phyloP scores from a whole-genome alignment of 345 rosid species.

The Gynandropsis gynandra region DNA sequence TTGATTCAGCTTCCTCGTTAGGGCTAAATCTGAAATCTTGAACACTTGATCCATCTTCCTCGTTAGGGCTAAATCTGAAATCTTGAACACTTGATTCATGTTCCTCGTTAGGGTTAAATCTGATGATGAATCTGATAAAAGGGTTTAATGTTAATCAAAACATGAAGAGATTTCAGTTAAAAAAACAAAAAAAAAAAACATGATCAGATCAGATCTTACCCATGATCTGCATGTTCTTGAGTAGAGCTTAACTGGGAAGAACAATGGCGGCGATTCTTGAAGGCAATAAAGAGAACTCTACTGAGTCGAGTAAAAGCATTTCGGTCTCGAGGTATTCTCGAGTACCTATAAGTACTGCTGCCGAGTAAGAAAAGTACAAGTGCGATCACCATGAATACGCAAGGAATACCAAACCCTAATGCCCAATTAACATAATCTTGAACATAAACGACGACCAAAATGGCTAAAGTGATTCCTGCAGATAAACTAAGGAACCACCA shows the following conservation, averaged over 20 bases:
- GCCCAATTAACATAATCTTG: slow-evolving; percentile 68
- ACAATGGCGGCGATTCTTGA: slow-evolving; percentile 15
- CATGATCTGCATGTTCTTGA: too few relatives aligned
- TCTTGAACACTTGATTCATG: too few relatives aligned
- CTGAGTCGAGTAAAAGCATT: slow-evolving; percentile 16
- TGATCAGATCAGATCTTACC: too few relatives aligned
- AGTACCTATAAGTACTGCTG: slow-evolving; percentile 16
- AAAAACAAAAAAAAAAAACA: too few relatives aligned
- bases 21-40: too few relatives aligned
- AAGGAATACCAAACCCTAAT: slow-evolving; percentile 42
- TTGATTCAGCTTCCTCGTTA: too few relatives aligned
- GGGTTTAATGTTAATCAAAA: too few relatives aligned
- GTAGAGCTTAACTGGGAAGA: not conserved
- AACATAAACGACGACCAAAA: slow-evolving; percentile 37
- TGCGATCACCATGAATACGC: slow-evolving; percentile 14
- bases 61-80: not conserved
- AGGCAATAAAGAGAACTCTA: slow-evolving; percentile 15
- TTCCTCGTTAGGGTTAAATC: too few relatives aligned
- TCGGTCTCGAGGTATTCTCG: not conserved
- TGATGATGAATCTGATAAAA: too few relatives aligned
- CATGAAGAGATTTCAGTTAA: too few relatives aligned
- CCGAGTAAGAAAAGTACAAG: slow-evolving; percentile 21
- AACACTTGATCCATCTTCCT: too few relatives aligned
- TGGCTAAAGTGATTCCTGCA: slow-evolving; percentile 28
- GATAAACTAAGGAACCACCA: slow-evolving; percentile 63